Base-by-base conservation (phyloP, 75 land plant species). In the Cupressus sempervirens region DNA sequence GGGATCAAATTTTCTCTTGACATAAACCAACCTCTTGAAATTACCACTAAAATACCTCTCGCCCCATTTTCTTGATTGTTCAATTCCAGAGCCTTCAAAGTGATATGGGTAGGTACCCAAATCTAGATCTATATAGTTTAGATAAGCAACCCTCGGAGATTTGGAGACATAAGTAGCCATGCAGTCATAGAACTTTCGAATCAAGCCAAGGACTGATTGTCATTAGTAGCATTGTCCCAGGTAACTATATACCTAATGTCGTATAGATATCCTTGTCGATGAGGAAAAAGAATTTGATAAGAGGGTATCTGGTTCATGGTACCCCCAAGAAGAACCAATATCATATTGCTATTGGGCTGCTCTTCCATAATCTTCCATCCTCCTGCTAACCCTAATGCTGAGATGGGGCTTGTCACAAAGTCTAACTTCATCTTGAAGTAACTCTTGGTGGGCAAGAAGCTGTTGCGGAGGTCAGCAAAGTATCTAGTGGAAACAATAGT, bases 151-250 rank as follows among this genome's bases (percentile, higher is more conserved):
- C 67, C 93, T 86, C 0, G 91, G 89, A 16, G 72, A 52, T 20
- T 50, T 70, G 15, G 93, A 91, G 29, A 91, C 93, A 48, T 70
- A 85, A 0, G 84, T 75, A 7, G 81, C 36, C 93, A 91, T 91
- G 43, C 70, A 83, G 40, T 80, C 56, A 34, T 91, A 91, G 2
- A 91, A 36, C 34, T 26, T 65, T 18, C 87, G 83, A 45, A 89
- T 82, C 93, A 91, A 0, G 84, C 77, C 58, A 86, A 3, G 74
- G 68, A 84, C 56, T 41, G 13, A 1, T 58, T 50, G 46, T 84
- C 79, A 8, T n/a, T 48, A 20, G 46, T 34, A 11, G 74, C 35
- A 4, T 88, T 91, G 0, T 85, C 76, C 77, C 43, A 30, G 50
- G n/a, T 68, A 8, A 68, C 36, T 4, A 54, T 53, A 40, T 43